Base-by-base conservation (phyloP, 441 rosid genomes). In the Populus hybrid region DNA sequence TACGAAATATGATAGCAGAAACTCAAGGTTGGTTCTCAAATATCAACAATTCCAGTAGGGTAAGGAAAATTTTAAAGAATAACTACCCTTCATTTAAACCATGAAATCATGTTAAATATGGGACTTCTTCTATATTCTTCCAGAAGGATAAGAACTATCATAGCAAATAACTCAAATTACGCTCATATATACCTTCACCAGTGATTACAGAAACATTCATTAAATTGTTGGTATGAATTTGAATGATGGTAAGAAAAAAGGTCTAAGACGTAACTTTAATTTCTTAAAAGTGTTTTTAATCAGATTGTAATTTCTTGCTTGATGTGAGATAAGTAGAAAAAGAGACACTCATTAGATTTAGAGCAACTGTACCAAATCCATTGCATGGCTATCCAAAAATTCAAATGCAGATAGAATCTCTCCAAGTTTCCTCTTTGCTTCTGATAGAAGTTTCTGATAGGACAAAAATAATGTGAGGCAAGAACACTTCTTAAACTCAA, bases 371-470 rank as follows among this genome's bases (percentile, higher is more conserved):
- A 92, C 97, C 91, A 94, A 82, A 83, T 87, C 87, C 93, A 95
- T 88, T 68, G 99, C 80, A 18, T 84, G 83, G 35, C 84, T 84
- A 86, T 95, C 99, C 88, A 92, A 84, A 87, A 94, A 92, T 84
- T 94, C 97, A 68, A 92, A 90, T 71, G 98, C 97, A 7, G 99
- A 95, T 61, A 95, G 85, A 87, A 94, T 84, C 81, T 95, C 99
- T 81, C 98, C 98, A 64, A 95, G 97, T 86, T 88, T 94, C 83
- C 83, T 87, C 87, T 90, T 95, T 76, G 97, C 98, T 86, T 91
- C 97, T 75, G 80, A 80, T 31, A 94, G 86, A 82, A 95, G 94
- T 90, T 91, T 92, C 98, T 94, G 86, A 56, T 53, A 70, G 63
- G 42, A 70, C 28, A 78, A 40, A 78, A 78, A 68, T 36, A 26